These are phyloP conservation scores for Drechslera avenae DNA, from an alignment of 2,329 filamentous ascomycete species.

Conservation along the genomic window DNA sequence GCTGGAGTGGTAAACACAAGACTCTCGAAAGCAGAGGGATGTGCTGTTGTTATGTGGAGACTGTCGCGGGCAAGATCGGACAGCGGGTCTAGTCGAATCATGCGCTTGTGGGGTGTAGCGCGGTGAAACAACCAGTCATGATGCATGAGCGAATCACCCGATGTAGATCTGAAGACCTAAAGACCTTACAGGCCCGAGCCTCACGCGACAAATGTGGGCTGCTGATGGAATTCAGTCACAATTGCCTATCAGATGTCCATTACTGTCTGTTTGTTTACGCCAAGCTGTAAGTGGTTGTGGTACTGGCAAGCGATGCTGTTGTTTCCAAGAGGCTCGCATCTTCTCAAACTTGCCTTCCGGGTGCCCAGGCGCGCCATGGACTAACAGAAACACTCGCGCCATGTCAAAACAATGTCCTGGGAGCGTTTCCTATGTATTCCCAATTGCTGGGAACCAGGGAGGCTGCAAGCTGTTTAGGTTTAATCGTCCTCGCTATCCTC, in stretches of 20 bases:
- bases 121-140: slow-evolving; percentile 21
- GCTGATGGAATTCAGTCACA: neutral
- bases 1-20: neutral
- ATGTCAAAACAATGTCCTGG: neutral
- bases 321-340: neutral
- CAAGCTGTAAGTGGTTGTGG: slow-evolving; percentile 6
- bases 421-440: neutral
- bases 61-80: neutral
- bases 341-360: neutral
- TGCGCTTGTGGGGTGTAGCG: slow-evolving; percentile 10
- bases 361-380: too few relatives aligned
- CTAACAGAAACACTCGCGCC: neutral
- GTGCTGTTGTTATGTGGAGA: slow-evolving; percentile 12
- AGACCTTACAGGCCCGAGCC: slow-evolving; percentile 14
- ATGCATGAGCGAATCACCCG: slow-evolving; percentile 19
- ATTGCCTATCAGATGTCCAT: slow-evolving; percentile 13
- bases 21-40: neutral
- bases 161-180: neutral
- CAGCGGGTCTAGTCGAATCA: slow-evolving; percentile 18
- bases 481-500: slow-evolving; percentile 48
- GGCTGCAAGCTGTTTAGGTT: neutral
- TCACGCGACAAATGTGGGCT: slow-evolving; percentile 19
- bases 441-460: too few relatives aligned
- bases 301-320: neutral
- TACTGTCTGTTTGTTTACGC: slow-evolving; percentile 14